Evolutionary conservation across 2,329 filamentous ascomycete genomes (phyloP).

Genomic region (Colletotrichum gloeosporioides): DNA sequence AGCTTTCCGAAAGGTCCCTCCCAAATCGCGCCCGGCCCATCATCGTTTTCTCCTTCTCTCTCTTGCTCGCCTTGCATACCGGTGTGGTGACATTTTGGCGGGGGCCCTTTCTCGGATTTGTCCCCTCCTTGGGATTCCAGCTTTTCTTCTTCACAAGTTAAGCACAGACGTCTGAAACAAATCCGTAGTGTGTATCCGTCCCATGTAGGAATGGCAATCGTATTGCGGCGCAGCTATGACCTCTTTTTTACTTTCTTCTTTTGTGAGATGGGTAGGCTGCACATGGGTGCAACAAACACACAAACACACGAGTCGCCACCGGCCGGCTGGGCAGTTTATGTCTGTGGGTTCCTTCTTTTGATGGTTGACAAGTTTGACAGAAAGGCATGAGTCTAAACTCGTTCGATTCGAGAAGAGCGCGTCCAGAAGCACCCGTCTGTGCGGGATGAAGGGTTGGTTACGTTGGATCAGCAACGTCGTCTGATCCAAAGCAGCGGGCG

Average conservation of each 20-base stretch:
- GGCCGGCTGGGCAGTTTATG: background rate
- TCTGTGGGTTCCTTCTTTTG: background rate
- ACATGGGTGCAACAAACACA: background rate
- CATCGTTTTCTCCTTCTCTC: background rate
- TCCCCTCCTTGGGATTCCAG: background rate
- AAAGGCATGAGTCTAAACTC: background rate
- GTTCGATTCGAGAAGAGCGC: background rate
- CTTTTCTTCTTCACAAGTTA: background rate
- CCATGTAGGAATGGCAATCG: background rate
- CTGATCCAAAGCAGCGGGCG: conserved; percentile 3
- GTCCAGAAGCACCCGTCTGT: background rate
- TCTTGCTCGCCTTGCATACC: background rate
- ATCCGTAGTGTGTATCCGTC: background rate
- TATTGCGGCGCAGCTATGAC: background rate
- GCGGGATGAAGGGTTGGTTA: background rate
- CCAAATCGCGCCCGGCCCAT: background rate
- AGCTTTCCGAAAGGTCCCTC: background rate
- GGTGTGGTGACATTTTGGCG: conserved; percentile 10
- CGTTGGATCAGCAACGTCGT: conserved; percentile 14
- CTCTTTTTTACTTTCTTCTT: background rate
- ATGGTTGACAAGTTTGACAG: conserved; percentile 10
- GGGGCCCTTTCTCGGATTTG: background rate
- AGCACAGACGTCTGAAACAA: background rate
- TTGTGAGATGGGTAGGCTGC: background rate
- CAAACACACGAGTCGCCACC: background rate